Evolutionary conservation across 495 filamentous ascomycete genomes (phyloP).

Genomic region (Lepidopterella palustris): DNA sequence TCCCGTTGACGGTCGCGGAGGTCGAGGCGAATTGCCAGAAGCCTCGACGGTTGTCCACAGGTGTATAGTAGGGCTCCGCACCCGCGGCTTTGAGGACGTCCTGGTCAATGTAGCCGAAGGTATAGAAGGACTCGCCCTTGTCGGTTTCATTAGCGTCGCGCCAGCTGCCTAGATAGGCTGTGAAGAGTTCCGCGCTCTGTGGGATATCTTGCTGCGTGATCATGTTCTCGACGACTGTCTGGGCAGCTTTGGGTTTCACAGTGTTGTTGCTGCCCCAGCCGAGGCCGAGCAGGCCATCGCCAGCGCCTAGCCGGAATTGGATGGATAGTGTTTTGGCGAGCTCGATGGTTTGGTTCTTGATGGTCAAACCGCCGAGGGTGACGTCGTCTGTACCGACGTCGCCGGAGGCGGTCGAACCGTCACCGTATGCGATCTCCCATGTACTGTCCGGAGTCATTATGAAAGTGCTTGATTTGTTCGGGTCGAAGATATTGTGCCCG

Average conservation of each 20-base stretch:
- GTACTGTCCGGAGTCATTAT: constrained; percentile 43
- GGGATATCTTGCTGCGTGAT: constrained; percentile 61
- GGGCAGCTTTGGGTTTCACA: constrained; percentile 52
- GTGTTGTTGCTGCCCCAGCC: constrained; percentile 67
- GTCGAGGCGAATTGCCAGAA: constrained; percentile 67
- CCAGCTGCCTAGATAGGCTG: constrained; percentile 61
- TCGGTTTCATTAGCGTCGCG: constrained; percentile 49
- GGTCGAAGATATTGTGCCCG: constrained; percentile 50
- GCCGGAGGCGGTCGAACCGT: constrained; percentile 64
- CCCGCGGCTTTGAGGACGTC: constrained; percentile 51
- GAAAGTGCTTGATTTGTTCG: constrained; percentile 58
- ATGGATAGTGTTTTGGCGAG: constrained; percentile 58
- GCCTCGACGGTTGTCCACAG: constrained; percentile 61
- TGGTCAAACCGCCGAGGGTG: constrained; percentile 58
- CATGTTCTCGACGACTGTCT: constrained; percentile 72
- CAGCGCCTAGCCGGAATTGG: constrained; percentile 51
- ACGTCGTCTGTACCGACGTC: constrained; percentile 64
- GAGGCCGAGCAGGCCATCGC: constrained; percentile 69
- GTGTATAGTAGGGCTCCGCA: constrained; percentile 54
- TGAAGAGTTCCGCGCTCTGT: constrained; percentile 60
- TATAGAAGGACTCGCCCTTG: constrained; percentile 64
- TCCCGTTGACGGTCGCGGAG: constrained; percentile 55
- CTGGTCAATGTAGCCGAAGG: constrained; percentile 71
- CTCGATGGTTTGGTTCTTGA: constrained; percentile 65
- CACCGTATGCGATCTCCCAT: constrained; percentile 71